Evolutionary conservation across 805 yeast genomes (phyloP), one percentile per base, ranked within the genome.

Genomic region (Saccharomycopsis schoenii): DNA sequence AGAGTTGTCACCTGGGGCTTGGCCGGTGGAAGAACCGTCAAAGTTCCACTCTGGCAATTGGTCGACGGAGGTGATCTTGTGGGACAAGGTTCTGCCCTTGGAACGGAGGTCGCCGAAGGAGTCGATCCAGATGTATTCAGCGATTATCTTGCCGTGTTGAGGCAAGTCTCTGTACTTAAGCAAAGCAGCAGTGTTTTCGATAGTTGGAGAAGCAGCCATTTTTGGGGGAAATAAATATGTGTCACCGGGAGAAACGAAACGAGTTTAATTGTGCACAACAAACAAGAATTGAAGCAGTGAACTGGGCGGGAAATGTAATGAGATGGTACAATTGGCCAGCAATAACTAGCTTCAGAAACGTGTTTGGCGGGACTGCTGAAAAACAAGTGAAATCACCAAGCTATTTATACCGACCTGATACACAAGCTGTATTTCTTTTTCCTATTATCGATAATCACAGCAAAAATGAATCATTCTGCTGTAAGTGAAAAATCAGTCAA

Each of bases 11-110:
- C 99, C 99, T 71, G 97, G 97, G 61, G 99, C 99, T 81, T 94
- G 99, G 68, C 87, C 91, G 60, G 99, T 94, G 41, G 98, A 92
- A 55, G 98, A 92, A 77, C 99, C 99, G 75, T 94, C 99, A 70
- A 94, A 94, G 82, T 94, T 94, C 99, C 99, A 94, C 77, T 93
- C 97, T 68, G 98, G 97, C 69, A 94, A 81, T 71, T 94, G 96
- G 65, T 88, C 93, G 59, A 90, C 77, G 43, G 87, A 79, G 57
- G 82, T 72, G 60, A 94, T 87, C 71, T 77, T 80, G 77, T 84
- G 83, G 70, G 70, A 71, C 67, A 94, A 79, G 61, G 99, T 94
- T 77, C 86, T 89, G 77, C 97, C 91, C 80, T 94, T 94, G 64
- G 97, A 89, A 79, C 99, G 89, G 70, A 92, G 75, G 71, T 85